Conservation (phyloP, 495 filamentous ascomycete species). For the Podospora pseudoanserina region DNA sequence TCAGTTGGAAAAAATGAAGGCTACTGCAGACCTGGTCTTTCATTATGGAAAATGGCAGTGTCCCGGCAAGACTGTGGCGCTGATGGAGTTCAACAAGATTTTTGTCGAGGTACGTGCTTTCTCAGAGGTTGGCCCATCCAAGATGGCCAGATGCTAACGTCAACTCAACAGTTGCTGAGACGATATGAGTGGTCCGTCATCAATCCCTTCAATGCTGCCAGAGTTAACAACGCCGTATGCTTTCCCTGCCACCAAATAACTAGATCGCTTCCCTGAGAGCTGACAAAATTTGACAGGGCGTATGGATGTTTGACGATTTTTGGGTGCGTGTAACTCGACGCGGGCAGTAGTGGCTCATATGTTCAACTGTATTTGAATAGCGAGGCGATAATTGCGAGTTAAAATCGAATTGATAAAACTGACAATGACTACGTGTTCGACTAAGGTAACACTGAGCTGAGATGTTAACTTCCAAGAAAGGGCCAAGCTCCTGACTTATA, state of each 20-base stretch:
- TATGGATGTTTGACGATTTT: conserved; percentile 10
- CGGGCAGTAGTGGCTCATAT: neutral
- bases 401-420: neutral
- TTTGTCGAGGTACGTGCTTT: conserved; percentile 45
- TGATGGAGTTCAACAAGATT: conserved; percentile 48
- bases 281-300: neutral
- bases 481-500: neutral
- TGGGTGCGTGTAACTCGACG: conserved; percentile 4
- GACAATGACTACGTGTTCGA: too few species aligned
- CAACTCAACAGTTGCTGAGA: neutral
- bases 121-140: too few species aligned
- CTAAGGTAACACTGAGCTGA: too few species aligned
- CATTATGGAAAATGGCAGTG: conserved; percentile 36
- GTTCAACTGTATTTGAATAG: neutral
- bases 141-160: neutral
- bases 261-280: neutral
- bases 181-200: conserved; percentile 3
- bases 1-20: conserved; percentile 34
- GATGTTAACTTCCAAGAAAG: too few species aligned
- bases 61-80: conserved; percentile 35
- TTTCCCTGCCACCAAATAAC: neutral
- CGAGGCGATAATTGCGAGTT: neutral
- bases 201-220: conserved; percentile 1
- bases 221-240: conserved; percentile 3
- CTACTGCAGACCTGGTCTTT: conserved; percentile 33